Percentiles rank a stretch among this genome's conserved stretches.
Conservation (phyloP, 164 flowering plant genomes). For the Akebia trifoliata region DNA sequence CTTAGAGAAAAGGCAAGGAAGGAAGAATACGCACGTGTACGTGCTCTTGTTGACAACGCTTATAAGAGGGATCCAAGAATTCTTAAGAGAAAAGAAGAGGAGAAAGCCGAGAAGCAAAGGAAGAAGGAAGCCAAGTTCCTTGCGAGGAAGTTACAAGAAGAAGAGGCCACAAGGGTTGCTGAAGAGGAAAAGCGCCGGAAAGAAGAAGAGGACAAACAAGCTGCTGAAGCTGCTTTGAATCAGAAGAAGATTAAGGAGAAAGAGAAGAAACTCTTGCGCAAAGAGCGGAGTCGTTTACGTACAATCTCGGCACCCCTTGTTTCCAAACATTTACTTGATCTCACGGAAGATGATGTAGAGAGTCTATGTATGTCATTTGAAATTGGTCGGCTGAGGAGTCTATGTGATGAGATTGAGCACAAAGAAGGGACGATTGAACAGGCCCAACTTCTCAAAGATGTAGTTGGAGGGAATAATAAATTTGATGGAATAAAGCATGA, state of each 20-base stretch:
- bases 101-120: slow-evolving; percentile 74
- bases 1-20: slow-evolving; percentile 84
- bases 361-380: slow-evolving; percentile 61
- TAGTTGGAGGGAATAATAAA: slow-evolving; percentile 22
- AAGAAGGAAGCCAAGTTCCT: slow-evolving; percentile 70
- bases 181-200: slow-evolving; percentile 70
- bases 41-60: slow-evolving; percentile 84
- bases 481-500: slow-evolving; percentile 22
- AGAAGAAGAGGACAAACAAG: slow-evolving; percentile 65
- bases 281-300: slow-evolving; percentile 76
- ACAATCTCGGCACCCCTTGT: slow-evolving; percentile 47
- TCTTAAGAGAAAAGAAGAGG: slow-evolving; percentile 62
- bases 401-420: slow-evolving; percentile 65
- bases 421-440: slow-evolving; percentile 39
- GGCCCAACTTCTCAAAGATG: slow-evolving; percentile 49
- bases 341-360: slow-evolving; percentile 63
- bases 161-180: slow-evolving; percentile 70
- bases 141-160: slow-evolving; percentile 78
- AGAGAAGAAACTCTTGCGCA: slow-evolving; percentile 74
- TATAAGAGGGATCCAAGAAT: slow-evolving; percentile 86
- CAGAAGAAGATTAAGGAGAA: slow-evolving; percentile 60
- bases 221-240: slow-evolving; percentile 60
- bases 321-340: slow-evolving; percentile 26
- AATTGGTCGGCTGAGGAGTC: slow-evolving; percentile 42
- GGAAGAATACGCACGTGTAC: slow-evolving; percentile 73